Evolutionary conservation across 768 basidiomycete genomes (phyloP).

Genomic region (Myochromella boudieri): DNA sequence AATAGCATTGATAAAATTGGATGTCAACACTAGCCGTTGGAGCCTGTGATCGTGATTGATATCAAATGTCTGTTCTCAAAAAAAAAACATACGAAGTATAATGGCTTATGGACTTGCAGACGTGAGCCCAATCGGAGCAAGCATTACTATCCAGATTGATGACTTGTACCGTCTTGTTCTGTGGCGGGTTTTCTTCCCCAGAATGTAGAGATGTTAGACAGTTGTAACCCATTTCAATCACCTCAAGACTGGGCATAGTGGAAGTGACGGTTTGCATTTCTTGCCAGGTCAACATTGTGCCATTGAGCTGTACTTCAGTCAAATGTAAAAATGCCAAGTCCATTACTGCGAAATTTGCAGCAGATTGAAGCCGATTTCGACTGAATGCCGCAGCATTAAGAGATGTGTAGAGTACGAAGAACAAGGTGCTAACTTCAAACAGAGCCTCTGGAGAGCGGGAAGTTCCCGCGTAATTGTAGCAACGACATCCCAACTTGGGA

Average conservation of each 20-base stretch:
- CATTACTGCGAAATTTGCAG: constrained; percentile 29
- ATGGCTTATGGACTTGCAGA: constrained; percentile 41
- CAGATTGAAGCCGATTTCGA: constrained; percentile 61
- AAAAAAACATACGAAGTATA: constrained; percentile 45
- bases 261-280: constrained; percentile 54
- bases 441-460: constrained; percentile 58
- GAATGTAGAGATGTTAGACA: constrained; percentile 36
- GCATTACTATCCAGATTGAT: constrained; percentile 75
- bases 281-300: constrained; percentile 69
- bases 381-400: constrained; percentile 37
- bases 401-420: constrained; percentile 12
- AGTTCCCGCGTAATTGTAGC: constrained; percentile 64
- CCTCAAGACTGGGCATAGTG: constrained; percentile 52
- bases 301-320: constrained; percentile 71
- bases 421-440: constrained; percentile 68
- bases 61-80: neutral
- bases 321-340: constrained; percentile 48
- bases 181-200: constrained; percentile 18
- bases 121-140: constrained; percentile 54
- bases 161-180: constrained; percentile 36
- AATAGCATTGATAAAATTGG: constrained; percentile 57
- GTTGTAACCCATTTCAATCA: constrained; percentile 76
- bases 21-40: constrained; percentile 66
- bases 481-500: constrained; percentile 70
- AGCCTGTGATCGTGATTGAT: constrained; percentile 37